Base-by-base conservation (phyloP, 1,284 basidiomycete genomes). In the Coniferiporia weirii region DNA sequence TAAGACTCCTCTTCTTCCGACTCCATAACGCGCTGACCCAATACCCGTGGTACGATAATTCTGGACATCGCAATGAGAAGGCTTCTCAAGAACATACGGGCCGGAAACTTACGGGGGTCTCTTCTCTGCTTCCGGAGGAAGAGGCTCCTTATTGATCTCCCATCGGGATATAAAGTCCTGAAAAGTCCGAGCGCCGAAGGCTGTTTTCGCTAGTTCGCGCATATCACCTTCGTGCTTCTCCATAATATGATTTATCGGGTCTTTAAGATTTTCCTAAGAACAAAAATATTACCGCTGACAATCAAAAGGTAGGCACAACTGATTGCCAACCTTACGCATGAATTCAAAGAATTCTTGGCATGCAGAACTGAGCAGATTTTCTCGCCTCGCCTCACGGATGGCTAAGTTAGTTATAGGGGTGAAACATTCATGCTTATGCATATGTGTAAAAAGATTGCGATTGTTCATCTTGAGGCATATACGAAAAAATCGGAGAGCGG, bases 311-410 rank as follows among this genome's bases (percentile, higher is more conserved):
- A 13, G 7, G 40, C 22, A 44, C 46, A 38, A 51, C 64, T 50
- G 57, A 59, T 50, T 61, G 34, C 12, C 64, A 63, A 95, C 94
- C 76, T 83, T 83, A 61, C 91, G 85, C 71, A 98, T 91, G 64
- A 84, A 80, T 67, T 99, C 96, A 67, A 99, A 93, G 63, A 93
- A 91, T 70, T 99, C 96, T 68, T 97, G 87, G 76, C 93, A 98
- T 17, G 95, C 92, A 64, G 94, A 95, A 67, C 88, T 91, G 49
- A 99, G 78, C 64, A 99, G 81, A 72, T 96, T 99, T 73, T 99
- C 96, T 60, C 91, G 80, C 50, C 80, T 79, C 34, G 89, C 89
- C 72, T 98, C 96, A 54, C 82, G 81, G 38, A 89, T 71, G 32
- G 93, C 88, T 59, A 98, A 75, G 58, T 91, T 85, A 55, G 98